phyloP scores from a whole-genome alignment of 1,139 yeast genomes.

The Hyphopichia pseudoburtonii region DNA sequence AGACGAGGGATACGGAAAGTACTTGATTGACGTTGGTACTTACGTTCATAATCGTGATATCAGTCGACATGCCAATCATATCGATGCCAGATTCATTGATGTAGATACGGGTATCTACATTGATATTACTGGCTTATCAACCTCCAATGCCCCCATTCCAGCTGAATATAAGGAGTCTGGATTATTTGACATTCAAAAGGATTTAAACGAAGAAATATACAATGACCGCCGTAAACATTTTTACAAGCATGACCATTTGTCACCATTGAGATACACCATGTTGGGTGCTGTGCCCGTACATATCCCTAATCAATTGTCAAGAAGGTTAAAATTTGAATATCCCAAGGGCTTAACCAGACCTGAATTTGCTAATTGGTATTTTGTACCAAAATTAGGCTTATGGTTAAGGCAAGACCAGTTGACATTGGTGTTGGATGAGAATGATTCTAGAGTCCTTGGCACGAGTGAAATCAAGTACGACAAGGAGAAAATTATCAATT shows the following conservation, averaged over 20 bases:
- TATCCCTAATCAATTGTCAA: conserved; percentile 24
- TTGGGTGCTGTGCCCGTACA: conserved; percentile 29
- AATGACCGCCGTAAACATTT: conserved; percentile 25
- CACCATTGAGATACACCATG: conserved; percentile 22
- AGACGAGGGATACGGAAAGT: conserved; percentile 30
- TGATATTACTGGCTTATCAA: conserved; percentile 27
- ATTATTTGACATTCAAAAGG: conserved; percentile 7
- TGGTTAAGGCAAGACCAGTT: conserved; percentile 27
- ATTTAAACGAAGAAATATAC: conserved; percentile 13
- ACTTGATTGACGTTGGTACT: conserved; percentile 28
- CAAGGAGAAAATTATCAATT: conserved; percentile 8
- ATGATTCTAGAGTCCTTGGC: conserved; percentile 15
- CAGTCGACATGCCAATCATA: conserved; percentile 23
- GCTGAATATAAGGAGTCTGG: conserved; percentile 10
- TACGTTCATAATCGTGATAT: conserved; percentile 20
- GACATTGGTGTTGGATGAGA: conserved; percentile 18
- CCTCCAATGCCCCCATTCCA: conserved; percentile 12
- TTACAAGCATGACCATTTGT: conserved; percentile 20
- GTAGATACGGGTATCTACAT: conserved; percentile 34
- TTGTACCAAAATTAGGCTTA: conserved; percentile 24
- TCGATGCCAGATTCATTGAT: conserved; percentile 35
- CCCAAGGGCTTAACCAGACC: conserved; percentile 21
- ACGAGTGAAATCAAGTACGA: conserved; percentile 10
- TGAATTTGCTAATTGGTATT: conserved; percentile 27
- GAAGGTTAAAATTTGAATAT: conserved; percentile 26